Conservation (phyloP, 2,329 filamentous ascomycete species). For the Cladosporium colombiae region DNA sequence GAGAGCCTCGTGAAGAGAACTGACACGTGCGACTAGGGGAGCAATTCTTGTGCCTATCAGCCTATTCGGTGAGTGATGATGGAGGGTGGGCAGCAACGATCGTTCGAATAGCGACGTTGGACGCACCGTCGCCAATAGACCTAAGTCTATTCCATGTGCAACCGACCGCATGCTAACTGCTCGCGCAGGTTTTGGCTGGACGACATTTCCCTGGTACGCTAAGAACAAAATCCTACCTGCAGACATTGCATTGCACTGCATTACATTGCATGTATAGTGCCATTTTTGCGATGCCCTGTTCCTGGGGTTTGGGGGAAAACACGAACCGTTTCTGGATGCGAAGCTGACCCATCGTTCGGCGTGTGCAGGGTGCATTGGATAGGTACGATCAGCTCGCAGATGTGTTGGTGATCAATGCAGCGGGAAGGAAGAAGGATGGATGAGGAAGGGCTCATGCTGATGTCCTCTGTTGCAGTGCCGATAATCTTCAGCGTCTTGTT, state of each 20-base stretch:
- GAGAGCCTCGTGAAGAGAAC: constrained; percentile 45
- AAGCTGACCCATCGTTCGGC: constrained; percentile 32
- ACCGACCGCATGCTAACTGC: constrained; percentile 1
- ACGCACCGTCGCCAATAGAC: not conserved
- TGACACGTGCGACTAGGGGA: constrained; percentile 49
- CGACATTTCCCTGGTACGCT: constrained; percentile 72
- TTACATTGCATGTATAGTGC: constrained; percentile 33
- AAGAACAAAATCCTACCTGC: constrained; percentile 27
- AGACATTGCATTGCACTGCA: constrained; percentile 30
- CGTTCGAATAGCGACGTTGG: not conserved
- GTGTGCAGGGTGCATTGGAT: constrained; percentile 51
- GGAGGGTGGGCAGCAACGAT: not conserved
- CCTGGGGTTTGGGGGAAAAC: constrained; percentile 15
- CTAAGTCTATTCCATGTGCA: no score
- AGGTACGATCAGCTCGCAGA: constrained; percentile 39
- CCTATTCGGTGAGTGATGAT: constrained; percentile 66
- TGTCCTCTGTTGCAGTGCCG: constrained; percentile 41
- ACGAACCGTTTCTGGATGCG: constrained; percentile 22
- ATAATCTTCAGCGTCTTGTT: constrained; percentile 52
- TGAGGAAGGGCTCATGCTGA: constrained; percentile 6
- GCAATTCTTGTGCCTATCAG: constrained; percentile 75
- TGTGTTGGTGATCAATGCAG: constrained; percentile 20
- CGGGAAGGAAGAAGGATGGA: constrained; percentile 2
- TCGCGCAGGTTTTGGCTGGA: constrained; percentile 72
- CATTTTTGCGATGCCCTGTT: constrained; percentile 23